Conservation (phyloP, 1,284 basidiomycete genomes). For the Golubevia pallescens region DNA sequence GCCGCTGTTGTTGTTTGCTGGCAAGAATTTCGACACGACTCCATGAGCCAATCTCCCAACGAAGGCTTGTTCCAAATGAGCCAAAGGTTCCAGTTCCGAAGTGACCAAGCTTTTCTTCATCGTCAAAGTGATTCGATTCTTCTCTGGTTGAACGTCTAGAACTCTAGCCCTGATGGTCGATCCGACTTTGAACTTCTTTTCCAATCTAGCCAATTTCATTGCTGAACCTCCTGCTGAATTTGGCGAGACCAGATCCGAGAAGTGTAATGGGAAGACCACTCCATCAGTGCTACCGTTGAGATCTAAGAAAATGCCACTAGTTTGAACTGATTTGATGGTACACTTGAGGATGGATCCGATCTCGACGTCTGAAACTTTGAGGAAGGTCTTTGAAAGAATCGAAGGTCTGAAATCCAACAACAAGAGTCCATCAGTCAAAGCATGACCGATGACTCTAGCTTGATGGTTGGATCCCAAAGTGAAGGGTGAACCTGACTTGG, state of each 20-base stretch:
- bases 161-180: conserved; percentile 85
- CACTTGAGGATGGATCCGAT: conserved; percentile 42
- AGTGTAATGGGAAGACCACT: conserved; percentile 92
- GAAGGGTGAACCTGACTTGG: conserved; percentile 66
- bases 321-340: conserved; percentile 38
- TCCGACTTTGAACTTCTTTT: conserved; percentile 85
- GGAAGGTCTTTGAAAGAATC: conserved; percentile 82
- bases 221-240: too few species aligned
- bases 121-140: conserved; percentile 83
- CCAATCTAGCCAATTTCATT: conserved; percentile 5
- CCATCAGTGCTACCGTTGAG: conserved; percentile 71
- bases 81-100: conserved; percentile 72
- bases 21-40: conserved; percentile 70
- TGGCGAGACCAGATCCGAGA: conserved; percentile 68
- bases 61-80: conserved; percentile 74
- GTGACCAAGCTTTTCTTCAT: conserved; percentile 90
- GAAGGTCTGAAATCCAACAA: conserved; percentile 84
- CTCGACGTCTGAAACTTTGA: conserved; percentile 80
- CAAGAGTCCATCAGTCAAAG: conserved; percentile 84
- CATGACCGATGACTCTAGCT: conserved; percentile 88
- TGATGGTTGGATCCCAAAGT: conserved; percentile 69
- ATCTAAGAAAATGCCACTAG: conserved; percentile 53
- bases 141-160: conserved; percentile 81
- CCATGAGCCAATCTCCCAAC: conserved; percentile 80
- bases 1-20: conserved; percentile 16